These are phyloP conservation scores for Plantago ovata DNA, from an alignment of 257 asterid genomes.

Conservation along the genomic window DNA sequence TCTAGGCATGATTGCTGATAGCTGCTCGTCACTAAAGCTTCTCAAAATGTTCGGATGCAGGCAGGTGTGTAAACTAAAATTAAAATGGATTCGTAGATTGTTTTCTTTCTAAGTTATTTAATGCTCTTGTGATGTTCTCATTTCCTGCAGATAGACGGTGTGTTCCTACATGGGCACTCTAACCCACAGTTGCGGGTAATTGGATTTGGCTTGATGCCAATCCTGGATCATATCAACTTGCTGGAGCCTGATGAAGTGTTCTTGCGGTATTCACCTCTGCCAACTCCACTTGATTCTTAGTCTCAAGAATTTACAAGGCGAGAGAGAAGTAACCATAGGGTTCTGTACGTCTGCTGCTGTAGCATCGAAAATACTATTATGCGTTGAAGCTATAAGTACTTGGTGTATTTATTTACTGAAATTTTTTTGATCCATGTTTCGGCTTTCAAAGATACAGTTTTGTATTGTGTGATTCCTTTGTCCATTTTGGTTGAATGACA, in stretches of 20 bases:
- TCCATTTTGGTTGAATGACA: too few relatives aligned
- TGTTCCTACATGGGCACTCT: slow-evolving; percentile 54
- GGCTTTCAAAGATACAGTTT: too few relatives aligned
- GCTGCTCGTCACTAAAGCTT: slow-evolving; percentile 62
- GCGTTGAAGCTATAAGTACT: background rate
- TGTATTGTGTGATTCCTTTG: too few relatives aligned
- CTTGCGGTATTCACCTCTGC: slow-evolving; percentile 39
- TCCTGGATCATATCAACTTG: slow-evolving; percentile 32
- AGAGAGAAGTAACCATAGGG: background rate
- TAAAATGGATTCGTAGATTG: background rate
- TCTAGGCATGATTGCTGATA: slow-evolving; percentile 67
- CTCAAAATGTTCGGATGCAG: slow-evolving; percentile 77
- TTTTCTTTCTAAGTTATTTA: too few relatives aligned
- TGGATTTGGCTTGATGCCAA: slow-evolving; percentile 34
- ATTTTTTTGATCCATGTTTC: too few relatives aligned
- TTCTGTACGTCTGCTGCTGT: background rate
- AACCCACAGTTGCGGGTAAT: slow-evolving; percentile 47
- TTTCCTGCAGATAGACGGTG: slow-evolving; percentile 49
- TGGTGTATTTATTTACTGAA: too few relatives aligned
- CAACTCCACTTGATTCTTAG: slow-evolving; percentile 9
- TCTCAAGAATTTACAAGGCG: background rate
- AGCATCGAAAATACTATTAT: background rate
- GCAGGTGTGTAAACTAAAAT: slow-evolving; percentile 41
- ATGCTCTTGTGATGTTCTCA: slow-evolving; percentile 1
- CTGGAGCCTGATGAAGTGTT: slow-evolving; percentile 41